Percentiles rank a stretch among this genome's conserved stretches.
These are phyloP conservation scores for Sutorius australiensis DNA, from an alignment of 768 basidiomycete species.

Conservation along the genomic window DNA sequence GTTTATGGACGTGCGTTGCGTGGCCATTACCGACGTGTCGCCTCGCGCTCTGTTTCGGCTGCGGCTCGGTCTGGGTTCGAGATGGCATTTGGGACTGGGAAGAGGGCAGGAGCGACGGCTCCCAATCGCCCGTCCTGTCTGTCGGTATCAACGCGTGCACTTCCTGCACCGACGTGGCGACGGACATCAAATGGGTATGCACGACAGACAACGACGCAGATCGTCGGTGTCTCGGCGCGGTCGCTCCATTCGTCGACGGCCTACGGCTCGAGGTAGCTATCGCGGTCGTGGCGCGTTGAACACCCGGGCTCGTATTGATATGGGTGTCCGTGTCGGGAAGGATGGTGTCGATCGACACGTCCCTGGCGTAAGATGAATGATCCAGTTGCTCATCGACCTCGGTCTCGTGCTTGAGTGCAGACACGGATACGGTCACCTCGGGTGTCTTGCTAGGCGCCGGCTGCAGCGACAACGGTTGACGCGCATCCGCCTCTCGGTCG, in stretches of 20 bases:
- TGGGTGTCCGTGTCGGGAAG: background rate
- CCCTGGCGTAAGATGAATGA: background rate
- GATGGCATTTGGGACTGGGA: background rate
- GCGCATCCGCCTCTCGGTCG: background rate
- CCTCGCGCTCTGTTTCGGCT: slow-evolving; percentile 6
- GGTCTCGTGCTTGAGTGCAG: background rate
- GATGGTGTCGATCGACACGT: background rate
- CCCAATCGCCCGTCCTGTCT: background rate
- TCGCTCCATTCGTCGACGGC: background rate
- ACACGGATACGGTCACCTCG: background rate
- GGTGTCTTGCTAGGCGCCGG: background rate
- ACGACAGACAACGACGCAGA: slow-evolving; percentile 16
- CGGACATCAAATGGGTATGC: background rate
- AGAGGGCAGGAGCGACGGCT: slow-evolving; percentile 1
- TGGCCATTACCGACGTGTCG: slow-evolving; percentile 13
- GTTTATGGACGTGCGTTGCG: slow-evolving; percentile 2
- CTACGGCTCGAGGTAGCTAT: background rate
- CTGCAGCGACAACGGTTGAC: background rate
- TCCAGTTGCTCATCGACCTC: background rate
- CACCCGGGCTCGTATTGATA: background rate
- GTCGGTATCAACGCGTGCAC: background rate
- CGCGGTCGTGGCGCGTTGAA: slow-evolving; percentile 5
- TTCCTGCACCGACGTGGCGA: background rate
- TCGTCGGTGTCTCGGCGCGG: slow-evolving; percentile 1
- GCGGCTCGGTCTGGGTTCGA: background rate